Evolutionary conservation across 1,284 basidiomycete genomes (phyloP).

Genomic region (Cryptococcus sp.): DNA sequence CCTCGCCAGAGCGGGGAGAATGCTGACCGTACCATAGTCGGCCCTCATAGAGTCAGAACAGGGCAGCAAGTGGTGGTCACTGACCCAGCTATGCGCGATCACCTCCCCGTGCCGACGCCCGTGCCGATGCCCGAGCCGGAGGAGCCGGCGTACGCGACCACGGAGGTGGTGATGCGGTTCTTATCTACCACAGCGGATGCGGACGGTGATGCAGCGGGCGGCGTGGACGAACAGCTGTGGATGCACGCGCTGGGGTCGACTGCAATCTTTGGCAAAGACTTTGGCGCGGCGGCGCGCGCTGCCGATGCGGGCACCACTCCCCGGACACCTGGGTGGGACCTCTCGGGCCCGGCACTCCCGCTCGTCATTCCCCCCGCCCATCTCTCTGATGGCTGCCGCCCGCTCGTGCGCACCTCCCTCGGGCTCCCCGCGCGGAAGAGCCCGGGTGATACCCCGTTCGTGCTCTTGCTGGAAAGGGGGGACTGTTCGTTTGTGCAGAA

Average conservation of each 20-base stretch:
- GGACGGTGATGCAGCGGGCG: background rate
- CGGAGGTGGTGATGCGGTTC: slow-evolving; percentile 36
- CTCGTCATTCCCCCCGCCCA: slow-evolving; percentile 13
- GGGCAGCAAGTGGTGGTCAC: slow-evolving; percentile 78
- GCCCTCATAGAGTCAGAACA: slow-evolving; percentile 70
- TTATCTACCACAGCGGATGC: background rate
- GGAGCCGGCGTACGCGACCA: slow-evolving; percentile 17
- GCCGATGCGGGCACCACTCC: background rate
- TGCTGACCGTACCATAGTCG: slow-evolving; percentile 57
- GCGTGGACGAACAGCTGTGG: slow-evolving; percentile 15
- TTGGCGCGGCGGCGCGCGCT: slow-evolving; percentile 11
- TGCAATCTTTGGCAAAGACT: slow-evolving; percentile 61
- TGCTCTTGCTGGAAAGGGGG: slow-evolving; percentile 55
- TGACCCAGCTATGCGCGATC: slow-evolving; percentile 54
- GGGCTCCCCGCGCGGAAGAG: no score
- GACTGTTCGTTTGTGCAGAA: slow-evolving; percentile 80
- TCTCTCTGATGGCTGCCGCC: background rate
- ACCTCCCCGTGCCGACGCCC: slow-evolving; percentile 53
- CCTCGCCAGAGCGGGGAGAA: background rate
- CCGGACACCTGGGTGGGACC: slow-evolving; percentile 1
- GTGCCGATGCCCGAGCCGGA: slow-evolving; percentile 23
- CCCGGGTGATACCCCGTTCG: slow-evolving; percentile 8
- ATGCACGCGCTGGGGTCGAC: slow-evolving; percentile 60
- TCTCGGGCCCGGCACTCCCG: slow-evolving; percentile 10
- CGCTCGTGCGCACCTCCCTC: background rate